Base-by-base conservation (phyloP, 2,329 filamentous ascomycete species). In the Zarea fungicola region DNA sequence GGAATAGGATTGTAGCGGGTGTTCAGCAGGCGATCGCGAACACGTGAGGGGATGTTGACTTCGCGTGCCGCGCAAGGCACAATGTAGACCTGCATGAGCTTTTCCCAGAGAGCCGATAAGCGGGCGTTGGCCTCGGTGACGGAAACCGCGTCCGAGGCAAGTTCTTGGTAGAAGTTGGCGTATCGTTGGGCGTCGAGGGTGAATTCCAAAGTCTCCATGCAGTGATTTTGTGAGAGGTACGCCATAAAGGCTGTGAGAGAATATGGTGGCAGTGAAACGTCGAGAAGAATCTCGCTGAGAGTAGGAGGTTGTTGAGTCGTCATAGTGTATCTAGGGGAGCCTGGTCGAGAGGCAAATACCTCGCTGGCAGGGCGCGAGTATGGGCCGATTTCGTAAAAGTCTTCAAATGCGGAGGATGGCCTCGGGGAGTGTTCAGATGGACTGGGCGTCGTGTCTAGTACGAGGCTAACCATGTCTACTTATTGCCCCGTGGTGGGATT, bases 181-280 rank as follows among this genome's bases (percentile, higher is more conserved):
- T 97, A 99, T 52, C 89, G 81, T 50, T 90, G 87, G 19, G 92
- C 87, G 65, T 96, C 93, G 76, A 96, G 85, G 34, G 91, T 96
- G 66, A 99, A 99, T 64, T 97, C 93, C 32, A 99, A 75, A 1
- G 91, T 96, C 68, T 99, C 93, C 55, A 97, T 74, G 64, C 93
- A 99, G 68, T 97, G 92, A 61, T 97, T 97, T 62, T 95, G 91
- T 1, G 92, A 96, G 4, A 97, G 78, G 62, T 95, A 97, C 49
- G 91, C 91, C 82, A 93, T 97, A 68, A 97, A 97, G 26, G 92
- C 92, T 52, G 83, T 84, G 8, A 96, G 75, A 0, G 91, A 96
- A 78, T 89, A 97, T 57, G 93, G 93, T 34, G 89, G 84, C 8
- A 88, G 83, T 29, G 93, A 88, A 37, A 80, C 81, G 69, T 96